Evolutionary conservation across 139 green algal species (phyloP).

Genomic region (Medakamo hakoo): DNA sequence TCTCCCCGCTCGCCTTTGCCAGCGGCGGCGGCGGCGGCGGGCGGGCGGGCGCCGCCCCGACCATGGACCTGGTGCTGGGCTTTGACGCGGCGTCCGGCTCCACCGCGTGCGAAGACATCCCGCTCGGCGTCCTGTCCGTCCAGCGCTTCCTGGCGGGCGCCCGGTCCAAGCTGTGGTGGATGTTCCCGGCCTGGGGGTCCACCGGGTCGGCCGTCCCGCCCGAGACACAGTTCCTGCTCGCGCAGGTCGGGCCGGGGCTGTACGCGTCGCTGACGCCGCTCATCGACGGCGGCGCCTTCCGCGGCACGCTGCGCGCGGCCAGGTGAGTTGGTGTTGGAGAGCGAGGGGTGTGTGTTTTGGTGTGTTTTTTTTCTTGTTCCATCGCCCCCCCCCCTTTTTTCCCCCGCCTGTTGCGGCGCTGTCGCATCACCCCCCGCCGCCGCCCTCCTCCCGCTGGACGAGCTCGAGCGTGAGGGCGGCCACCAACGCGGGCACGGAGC

Average conservation of each 20-base stretch:
- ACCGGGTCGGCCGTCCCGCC: slow-evolving; percentile 44
- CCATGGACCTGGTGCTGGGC: slow-evolving; percentile 22
- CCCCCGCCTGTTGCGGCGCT: slow-evolving; percentile 30
- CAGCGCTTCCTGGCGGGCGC: slow-evolving; percentile 46
- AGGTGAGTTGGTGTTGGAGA: slow-evolving; percentile 10
- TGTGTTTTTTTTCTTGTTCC: background rate
- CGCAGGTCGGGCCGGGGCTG: slow-evolving; percentile 41
- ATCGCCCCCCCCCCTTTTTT: background rate
- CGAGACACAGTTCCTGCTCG: slow-evolving; percentile 76
- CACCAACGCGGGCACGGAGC: slow-evolving; percentile 63
- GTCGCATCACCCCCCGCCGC: slow-evolving; percentile 8
- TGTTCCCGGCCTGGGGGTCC: slow-evolving; percentile 79
- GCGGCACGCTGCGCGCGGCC: slow-evolving; percentile 44
- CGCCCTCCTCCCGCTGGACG: slow-evolving; percentile 31
- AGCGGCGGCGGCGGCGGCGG: too few species aligned
- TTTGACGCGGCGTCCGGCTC: slow-evolving; percentile 8
- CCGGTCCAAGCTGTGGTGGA: slow-evolving; percentile 81
- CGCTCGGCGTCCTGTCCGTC: slow-evolving; percentile 23
- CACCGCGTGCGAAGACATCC: slow-evolving; percentile 16
- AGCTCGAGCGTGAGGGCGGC: slow-evolving; percentile 72
- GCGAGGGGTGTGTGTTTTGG: background rate
- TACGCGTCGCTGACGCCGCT: slow-evolving; percentile 69
- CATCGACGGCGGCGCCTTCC: slow-evolving; percentile 53
- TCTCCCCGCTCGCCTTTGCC: background rate
- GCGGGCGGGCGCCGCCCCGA: background rate